Evolutionary conservation across 225 moss, liverwort and hornwort species (phyloP), one percentile per base, ranked within the genome.

Genomic region (Sphagnum tenellum): DNA sequence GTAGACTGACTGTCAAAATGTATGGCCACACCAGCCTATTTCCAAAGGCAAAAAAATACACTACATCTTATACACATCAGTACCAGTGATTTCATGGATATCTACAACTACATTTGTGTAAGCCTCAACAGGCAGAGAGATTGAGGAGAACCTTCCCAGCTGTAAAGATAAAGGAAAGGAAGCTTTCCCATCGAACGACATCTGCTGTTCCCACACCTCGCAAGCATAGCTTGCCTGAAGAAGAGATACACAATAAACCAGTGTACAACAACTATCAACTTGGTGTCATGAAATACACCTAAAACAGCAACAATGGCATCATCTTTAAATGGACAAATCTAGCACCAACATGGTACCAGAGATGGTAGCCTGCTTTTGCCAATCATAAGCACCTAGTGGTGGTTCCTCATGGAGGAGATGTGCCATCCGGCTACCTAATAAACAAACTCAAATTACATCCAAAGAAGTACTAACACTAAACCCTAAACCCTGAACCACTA

Each of bases 141-240:
- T 70, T 60, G 61, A 78, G 59, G 56, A 12, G 45, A 64, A 87
- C 94, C 85, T 74, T 90, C 70, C 94, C 90, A 48, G 85, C 79
- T 51, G 85, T 87, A 46, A 68, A 74, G 71, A 89, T 69, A 62
- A 94, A 94, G 49, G 75, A 71, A 54, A 73, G 54, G 10, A 91
- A 76, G 69, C 79, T 94, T 66, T 94, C 89, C 94, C 94, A 94
- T 69, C 74, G 81, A 69, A 90, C 79, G 47, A 78, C 66, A 61
- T 83, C 83, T 45, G 81, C 75, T 62, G 81, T 72, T 52, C 82
- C 88, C 60, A 79, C 79, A 72, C 87, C 83, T 76, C 77, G 79
- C 76, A 81, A 80, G 56, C 85, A 79, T 62, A 68, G 75, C 75
- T 86, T 90, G 74, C 90, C 88, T 94, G 67, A 51, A 67, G 74